Percentiles rank a stretch among this genome's conserved stretches.
phyloP scores from a whole-genome alignment of 179 eudicot genomes.

The Silene noctiflora region DNA sequence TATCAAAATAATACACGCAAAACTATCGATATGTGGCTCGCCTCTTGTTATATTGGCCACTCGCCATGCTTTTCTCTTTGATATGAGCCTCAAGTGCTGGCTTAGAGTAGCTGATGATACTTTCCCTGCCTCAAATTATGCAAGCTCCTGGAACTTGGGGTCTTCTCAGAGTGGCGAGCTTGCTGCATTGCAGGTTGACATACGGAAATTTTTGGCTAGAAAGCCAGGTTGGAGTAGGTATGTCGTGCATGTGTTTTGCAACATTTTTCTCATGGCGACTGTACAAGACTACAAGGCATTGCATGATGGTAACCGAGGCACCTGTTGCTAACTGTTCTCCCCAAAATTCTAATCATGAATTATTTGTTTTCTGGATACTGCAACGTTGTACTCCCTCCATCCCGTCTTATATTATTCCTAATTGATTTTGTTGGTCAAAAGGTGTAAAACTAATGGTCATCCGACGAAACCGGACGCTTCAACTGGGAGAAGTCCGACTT shows the following conservation, averaged over 20 bases:
- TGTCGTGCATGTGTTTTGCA: neutral
- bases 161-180: constrained; percentile 85
- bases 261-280: neutral
- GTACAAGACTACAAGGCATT: neutral
- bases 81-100: constrained; percentile 89
- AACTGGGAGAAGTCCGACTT: too few relatives aligned
- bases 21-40: constrained; percentile 79
- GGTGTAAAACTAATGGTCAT: too few relatives aligned
- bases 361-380: too few relatives aligned
- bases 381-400: too few relatives aligned
- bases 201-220: constrained; percentile 84
- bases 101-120: constrained; percentile 94
- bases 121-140: constrained; percentile 86
- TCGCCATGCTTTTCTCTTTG: constrained; percentile 92
- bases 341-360: too few relatives aligned
- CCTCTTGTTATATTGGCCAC: constrained; percentile 89
- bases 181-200: constrained; percentile 87
- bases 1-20: constrained; percentile 81
- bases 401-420: too few relatives aligned
- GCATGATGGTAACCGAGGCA: too few relatives aligned
- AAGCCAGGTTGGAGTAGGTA: constrained; percentile 98
- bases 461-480: too few relatives aligned
- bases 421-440: too few relatives aligned
- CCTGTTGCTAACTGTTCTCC: too few relatives aligned
- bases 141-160: constrained; percentile 92